phyloP scores from a whole-genome alignment of 805 yeast genomes.

The Ascoidea rubescens region DNA sequence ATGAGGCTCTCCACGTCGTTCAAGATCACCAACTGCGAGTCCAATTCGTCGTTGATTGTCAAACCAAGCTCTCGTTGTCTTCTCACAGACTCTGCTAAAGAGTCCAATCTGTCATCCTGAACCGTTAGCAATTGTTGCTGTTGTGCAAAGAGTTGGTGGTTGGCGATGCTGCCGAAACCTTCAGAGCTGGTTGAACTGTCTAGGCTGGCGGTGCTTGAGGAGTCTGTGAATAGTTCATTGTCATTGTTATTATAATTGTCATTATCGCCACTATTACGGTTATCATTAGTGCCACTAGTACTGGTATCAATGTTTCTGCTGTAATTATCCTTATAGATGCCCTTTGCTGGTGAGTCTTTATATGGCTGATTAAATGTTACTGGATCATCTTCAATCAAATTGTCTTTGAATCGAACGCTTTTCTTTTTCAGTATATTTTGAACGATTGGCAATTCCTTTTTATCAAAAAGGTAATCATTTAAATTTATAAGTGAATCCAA shows the following conservation, averaged over 20 bases:
- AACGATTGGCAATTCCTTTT: constrained; percentile 3
- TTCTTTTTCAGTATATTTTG: constrained; percentile 4
- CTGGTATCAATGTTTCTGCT: background rate
- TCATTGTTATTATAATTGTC: background rate
- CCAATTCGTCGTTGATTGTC: constrained; percentile 32
- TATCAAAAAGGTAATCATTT: background rate
- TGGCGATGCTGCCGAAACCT: constrained; percentile 11
- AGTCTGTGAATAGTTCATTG: background rate
- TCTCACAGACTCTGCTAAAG: constrained; percentile 27
- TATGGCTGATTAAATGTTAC: background rate
- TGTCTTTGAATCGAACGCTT: constrained; percentile 9
- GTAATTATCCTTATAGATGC: background rate
- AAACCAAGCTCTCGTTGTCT: constrained; percentile 31
- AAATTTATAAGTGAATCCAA: too few species aligned
- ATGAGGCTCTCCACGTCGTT: constrained; percentile 36
- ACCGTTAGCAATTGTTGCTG: constrained; percentile 33
- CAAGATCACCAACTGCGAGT: constrained; percentile 32
- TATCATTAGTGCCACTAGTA: background rate
- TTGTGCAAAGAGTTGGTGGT: constrained; percentile 22
- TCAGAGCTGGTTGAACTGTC: too few species aligned
- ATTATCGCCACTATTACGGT: background rate
- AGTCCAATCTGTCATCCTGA: constrained; percentile 30
- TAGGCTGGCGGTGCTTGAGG: background rate
- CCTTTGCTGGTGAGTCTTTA: constrained; percentile 1
- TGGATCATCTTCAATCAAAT: constrained; percentile 7